Conservation (phyloP, 2,329 filamentous ascomycete genomes). For the Diatrype stigma region DNA sequence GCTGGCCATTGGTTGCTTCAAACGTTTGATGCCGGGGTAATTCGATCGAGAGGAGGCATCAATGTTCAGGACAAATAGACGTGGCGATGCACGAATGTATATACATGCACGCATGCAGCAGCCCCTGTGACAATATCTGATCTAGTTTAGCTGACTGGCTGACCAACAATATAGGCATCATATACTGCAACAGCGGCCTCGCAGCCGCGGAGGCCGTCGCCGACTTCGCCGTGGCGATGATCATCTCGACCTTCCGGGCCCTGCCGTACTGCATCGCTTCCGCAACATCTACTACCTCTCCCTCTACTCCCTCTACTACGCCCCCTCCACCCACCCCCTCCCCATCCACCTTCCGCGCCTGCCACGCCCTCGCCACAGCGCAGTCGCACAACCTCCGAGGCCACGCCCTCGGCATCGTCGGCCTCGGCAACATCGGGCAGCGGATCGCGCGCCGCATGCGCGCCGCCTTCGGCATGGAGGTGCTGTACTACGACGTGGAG, state of each 20-base stretch:
- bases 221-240: conserved; percentile 65
- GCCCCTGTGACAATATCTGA: no score
- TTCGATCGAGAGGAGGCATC: no score
- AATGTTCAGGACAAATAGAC: no score
- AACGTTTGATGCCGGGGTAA: no score
- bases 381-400: conserved; percentile 60
- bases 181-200: conserved; percentile 70
- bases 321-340: no score
- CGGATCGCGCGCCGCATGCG: conserved; percentile 56
- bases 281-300: conserved; percentile 34
- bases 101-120: no score
- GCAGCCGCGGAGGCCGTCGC: conserved; percentile 70
- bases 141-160: no score
- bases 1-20: no score
- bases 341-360: conserved; percentile 19
- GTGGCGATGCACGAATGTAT: no score
- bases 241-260: conserved; percentile 65
- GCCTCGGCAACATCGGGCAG: conserved; percentile 63
- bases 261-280: conserved; percentile 61
- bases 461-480: conserved; percentile 61
- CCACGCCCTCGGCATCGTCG: conserved; percentile 61
- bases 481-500: conserved; percentile 59
- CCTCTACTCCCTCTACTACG: no score
- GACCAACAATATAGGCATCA: conserved; percentile 41
- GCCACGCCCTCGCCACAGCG: conserved; percentile 56